phyloP scores from a whole-genome alignment of 768 basidiomycete genomes.

The Ramaria rubella region DNA sequence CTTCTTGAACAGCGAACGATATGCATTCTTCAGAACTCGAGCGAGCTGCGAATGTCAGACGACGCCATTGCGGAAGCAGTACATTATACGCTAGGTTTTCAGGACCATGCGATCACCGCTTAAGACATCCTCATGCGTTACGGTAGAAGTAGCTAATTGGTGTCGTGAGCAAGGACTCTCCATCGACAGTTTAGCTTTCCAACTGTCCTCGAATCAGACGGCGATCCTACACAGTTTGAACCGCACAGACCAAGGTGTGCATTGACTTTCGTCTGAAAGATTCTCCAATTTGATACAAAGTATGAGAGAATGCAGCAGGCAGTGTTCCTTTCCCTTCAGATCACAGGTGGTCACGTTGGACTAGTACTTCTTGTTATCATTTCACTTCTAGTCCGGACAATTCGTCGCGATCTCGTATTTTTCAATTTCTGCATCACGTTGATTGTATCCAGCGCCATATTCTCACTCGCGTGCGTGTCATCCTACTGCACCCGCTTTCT shows the following conservation, averaged over 20 bases:
- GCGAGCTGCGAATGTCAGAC: too few relatives aligned
- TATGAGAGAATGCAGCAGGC: not conserved
- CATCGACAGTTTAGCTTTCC: not conserved
- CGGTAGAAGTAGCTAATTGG: not conserved
- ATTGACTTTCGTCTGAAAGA: too few relatives aligned
- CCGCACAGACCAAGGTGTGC: not conserved
- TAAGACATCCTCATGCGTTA: too few relatives aligned
- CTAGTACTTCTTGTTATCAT: not conserved
- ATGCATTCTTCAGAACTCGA: too few relatives aligned
- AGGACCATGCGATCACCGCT: too few relatives aligned
- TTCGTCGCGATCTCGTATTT: not conserved
- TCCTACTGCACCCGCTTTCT: not conserved
- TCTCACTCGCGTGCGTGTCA: not conserved
- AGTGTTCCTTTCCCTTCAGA: not conserved
- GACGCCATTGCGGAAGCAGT: too few relatives aligned
- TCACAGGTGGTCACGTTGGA: not conserved
- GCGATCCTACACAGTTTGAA: not conserved
- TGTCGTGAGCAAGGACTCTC: not conserved
- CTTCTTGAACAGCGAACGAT: too few relatives aligned
- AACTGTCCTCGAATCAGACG: not conserved
- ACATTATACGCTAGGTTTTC: too few relatives aligned
- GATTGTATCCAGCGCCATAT: not conserved
- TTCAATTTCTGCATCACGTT: not conserved
- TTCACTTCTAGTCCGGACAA: not conserved
- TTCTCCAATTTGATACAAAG: not conserved